These are phyloP conservation scores for Fusarium dimerum DNA, from an alignment of 2,329 filamentous ascomycete genomes.

Conservation along the genomic window DNA sequence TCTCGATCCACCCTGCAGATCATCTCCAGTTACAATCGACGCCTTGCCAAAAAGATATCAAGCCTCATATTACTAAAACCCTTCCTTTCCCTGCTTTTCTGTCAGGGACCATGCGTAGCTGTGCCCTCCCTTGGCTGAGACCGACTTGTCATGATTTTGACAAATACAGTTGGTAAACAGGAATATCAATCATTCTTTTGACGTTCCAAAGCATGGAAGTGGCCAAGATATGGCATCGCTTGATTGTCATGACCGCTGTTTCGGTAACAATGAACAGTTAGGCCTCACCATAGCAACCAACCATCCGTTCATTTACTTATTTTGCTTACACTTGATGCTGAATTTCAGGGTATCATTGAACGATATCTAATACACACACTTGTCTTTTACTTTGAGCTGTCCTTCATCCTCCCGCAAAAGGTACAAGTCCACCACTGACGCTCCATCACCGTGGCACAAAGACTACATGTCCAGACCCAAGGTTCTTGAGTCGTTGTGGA, in stretches of 20 bases:
- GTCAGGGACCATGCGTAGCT: not conserved
- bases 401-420: slow-evolving; percentile 56
- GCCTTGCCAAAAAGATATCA: slow-evolving; percentile 29
- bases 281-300: too few relatives aligned
- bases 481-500: slow-evolving; percentile 18
- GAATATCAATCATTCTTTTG: too few relatives aligned
- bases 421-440: slow-evolving; percentile 59
- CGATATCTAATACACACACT: slow-evolving; percentile 1
- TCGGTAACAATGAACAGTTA: not conserved
- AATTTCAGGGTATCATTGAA: slow-evolving; percentile 25
- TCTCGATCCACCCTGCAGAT: slow-evolving; percentile 28
- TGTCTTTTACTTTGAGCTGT: slow-evolving; percentile 37
- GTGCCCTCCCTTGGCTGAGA: not conserved
- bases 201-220: not conserved
- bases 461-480: slow-evolving; percentile 52
- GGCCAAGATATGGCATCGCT: not conserved
- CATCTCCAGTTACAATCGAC: slow-evolving; percentile 35
- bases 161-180: too few relatives aligned
- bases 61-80: slow-evolving; percentile 19
- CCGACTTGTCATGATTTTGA: too few relatives aligned
- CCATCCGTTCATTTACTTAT: too few relatives aligned
- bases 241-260: not conserved
- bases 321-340: not conserved
- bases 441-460: slow-evolving; percentile 54
- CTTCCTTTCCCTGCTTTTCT: not conserved